Percentiles rank a stretch among this genome's conserved stretches.
phyloP scores from a whole-genome alignment of 2,329 filamentous ascomycete genomes.

The Chaetomium olivaceum region DNA sequence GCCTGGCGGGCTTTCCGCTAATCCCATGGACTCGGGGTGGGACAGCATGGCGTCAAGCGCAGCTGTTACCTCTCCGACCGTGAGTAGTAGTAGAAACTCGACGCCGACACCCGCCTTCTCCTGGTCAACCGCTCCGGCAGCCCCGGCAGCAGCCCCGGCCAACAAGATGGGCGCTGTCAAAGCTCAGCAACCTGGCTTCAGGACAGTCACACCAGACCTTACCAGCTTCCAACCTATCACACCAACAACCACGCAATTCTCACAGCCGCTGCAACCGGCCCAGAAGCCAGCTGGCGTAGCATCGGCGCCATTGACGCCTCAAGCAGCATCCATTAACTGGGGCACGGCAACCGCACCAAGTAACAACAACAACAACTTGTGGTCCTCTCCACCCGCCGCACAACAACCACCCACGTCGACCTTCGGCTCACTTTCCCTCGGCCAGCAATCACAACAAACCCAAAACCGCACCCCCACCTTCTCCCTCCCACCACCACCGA shows the following conservation, averaged over 20 bases:
- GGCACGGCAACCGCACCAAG: conserved; percentile 42
- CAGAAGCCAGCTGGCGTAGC: conserved; percentile 24
- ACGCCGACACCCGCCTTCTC: conserved; percentile 56
- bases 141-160: conserved; percentile 26
- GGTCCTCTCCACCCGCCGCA: conserved; percentile 45
- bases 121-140: conserved; percentile 58
- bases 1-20: conserved; percentile 42
- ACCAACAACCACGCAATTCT: conserved; percentile 63
- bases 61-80: conserved; percentile 39
- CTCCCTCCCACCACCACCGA: conserved; percentile 58
- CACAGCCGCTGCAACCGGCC: conserved; percentile 57
- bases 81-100: conserved; percentile 40
- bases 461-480: conserved; percentile 50
- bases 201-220: conserved; percentile 62
- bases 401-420: conserved; percentile 39
- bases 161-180: conserved; percentile 40
- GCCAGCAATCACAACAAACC: conserved; percentile 42
- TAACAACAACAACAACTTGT: conserved; percentile 40
- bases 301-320: conserved; percentile 32
- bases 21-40: conserved; percentile 53
- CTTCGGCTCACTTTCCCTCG: conserved; percentile 48
- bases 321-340: conserved; percentile 52
- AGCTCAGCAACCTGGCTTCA: conserved; percentile 47
- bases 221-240: conserved; percentile 56
- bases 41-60: conserved; percentile 44